Evolutionary conservation across 2,329 filamentous ascomycete species (phyloP).

Genomic region (Cryphonectria nitschkei): DNA sequence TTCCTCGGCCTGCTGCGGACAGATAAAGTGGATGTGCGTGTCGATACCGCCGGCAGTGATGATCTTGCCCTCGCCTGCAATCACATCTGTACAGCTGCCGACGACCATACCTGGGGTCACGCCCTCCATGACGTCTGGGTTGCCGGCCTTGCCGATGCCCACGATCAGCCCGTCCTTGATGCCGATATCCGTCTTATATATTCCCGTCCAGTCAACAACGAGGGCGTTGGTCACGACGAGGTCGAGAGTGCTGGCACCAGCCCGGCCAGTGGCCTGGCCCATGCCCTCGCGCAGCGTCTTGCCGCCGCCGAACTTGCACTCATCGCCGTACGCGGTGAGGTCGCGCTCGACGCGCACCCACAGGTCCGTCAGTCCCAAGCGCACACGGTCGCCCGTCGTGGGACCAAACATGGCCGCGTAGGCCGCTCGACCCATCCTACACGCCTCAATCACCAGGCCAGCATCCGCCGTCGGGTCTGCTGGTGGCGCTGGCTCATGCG

Average conservation of each 20-base stretch:
- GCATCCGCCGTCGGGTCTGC: slow-evolving; percentile 46
- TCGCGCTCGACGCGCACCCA: slow-evolving; percentile 93
- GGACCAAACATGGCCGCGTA: slow-evolving; percentile 93
- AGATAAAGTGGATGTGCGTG: slow-evolving; percentile 92
- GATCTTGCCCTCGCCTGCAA: slow-evolving; percentile 89
- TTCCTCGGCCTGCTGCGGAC: slow-evolving; percentile 87
- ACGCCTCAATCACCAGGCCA: slow-evolving; percentile 61
- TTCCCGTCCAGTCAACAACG: slow-evolving; percentile 87
- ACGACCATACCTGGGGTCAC: slow-evolving; percentile 79
- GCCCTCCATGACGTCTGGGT: slow-evolving; percentile 95
- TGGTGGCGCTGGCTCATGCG: slow-evolving; percentile 73
- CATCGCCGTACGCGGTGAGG: slow-evolving; percentile 82
- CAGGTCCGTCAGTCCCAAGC: slow-evolving; percentile 81
- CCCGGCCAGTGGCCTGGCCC: slow-evolving; percentile 83
- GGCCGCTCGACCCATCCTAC: slow-evolving; percentile 74
- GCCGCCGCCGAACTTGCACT: slow-evolving; percentile 93
- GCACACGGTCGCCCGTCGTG: slow-evolving; percentile 83
- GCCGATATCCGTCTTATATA: slow-evolving; percentile 96
- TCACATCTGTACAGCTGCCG: slow-evolving; percentile 86
- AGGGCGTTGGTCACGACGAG: slow-evolving; percentile 88
- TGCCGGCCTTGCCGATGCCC: slow-evolving; percentile 91
- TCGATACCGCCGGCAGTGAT: slow-evolving; percentile 90
- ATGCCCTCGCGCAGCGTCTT: slow-evolving; percentile 95
- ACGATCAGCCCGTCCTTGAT: slow-evolving; percentile 86
- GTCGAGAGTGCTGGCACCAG: slow-evolving; percentile 75